A percentile compares a stretch with the other conserved stretches of the same genome.
Evolutionary conservation across 2,329 filamentous ascomycete genomes (phyloP).

Genomic region (Aspergillus nomiae): DNA sequence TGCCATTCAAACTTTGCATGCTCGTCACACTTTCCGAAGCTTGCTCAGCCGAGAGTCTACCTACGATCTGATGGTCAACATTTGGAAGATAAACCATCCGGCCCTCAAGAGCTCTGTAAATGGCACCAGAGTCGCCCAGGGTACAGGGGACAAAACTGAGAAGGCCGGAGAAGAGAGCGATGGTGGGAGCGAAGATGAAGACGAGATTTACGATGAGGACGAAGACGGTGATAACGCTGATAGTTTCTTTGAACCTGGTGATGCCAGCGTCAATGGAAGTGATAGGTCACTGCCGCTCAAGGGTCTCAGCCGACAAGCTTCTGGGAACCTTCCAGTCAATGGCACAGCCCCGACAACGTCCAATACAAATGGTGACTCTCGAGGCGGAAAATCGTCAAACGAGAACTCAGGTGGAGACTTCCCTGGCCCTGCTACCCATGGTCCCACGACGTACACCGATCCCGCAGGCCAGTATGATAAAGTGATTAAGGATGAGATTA

Average conservation of each 20-base stretch:
- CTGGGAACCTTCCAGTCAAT: slow-evolving; percentile 49
- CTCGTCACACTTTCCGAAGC: slow-evolving; percentile 93
- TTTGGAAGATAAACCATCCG: slow-evolving; percentile 96
- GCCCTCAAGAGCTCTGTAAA: slow-evolving; percentile 89
- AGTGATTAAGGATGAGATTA: slow-evolving; percentile 78
- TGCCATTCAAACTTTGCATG: slow-evolving; percentile 93
- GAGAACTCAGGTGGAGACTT: slow-evolving; percentile 60
- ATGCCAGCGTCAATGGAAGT: slow-evolving; percentile 57
- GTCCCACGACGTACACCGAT: slow-evolving; percentile 84
- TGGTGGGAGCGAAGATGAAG: slow-evolving; percentile 73
- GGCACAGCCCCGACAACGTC: slow-evolving; percentile 40
- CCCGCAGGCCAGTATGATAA: slow-evolving; percentile 78
- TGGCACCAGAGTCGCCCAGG: slow-evolving; percentile 78
- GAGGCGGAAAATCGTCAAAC: slow-evolving; percentile 52
- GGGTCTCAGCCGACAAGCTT: slow-evolving; percentile 70
- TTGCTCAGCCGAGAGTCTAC: slow-evolving; percentile 93
- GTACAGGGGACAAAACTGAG: slow-evolving; percentile 86
- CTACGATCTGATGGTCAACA: slow-evolving; percentile 94
- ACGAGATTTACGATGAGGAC: slow-evolving; percentile 59
- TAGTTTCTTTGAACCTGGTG: slow-evolving; percentile 59
- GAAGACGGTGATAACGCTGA: slow-evolving; percentile 59
- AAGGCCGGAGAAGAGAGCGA: slow-evolving; percentile 71
- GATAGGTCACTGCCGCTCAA: slow-evolving; percentile 52
- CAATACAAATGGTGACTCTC: slow-evolving; percentile 37
- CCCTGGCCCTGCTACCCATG: slow-evolving; percentile 80